Conservation (phyloP, 192 early-diverging fungal genomes). For the Spizellomyces punctatus region DNA sequence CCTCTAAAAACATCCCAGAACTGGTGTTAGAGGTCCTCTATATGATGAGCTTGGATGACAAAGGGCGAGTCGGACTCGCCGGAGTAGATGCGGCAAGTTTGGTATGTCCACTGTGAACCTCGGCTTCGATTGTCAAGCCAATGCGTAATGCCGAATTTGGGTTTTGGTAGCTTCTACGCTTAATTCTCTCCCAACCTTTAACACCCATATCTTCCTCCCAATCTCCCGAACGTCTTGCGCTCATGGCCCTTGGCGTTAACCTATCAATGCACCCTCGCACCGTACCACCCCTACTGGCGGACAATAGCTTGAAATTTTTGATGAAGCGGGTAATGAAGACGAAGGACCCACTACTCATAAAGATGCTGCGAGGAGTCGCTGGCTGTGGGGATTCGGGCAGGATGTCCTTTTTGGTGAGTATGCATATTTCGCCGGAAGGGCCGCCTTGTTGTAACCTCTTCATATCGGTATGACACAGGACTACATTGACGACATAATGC, state of each 20-base stretch:
- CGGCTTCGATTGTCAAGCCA: not conserved
- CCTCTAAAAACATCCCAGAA: not conserved
- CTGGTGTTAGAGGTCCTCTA: slow-evolving; percentile 20
- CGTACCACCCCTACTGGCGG: slow-evolving; percentile 40
- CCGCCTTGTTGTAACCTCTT: not conserved
- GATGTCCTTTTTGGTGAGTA: slow-evolving; percentile 42
- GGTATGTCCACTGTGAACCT: slow-evolving; percentile 14
- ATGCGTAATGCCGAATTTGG: not conserved
- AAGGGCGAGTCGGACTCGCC: slow-evolving; percentile 34
- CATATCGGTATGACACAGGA: slow-evolving; percentile 36
- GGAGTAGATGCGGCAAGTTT: slow-evolving; percentile 36
- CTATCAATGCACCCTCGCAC: slow-evolving; percentile 41
- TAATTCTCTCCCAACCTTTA: not conserved
- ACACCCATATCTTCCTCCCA: not conserved
- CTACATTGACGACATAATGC: slow-evolving; percentile 59
- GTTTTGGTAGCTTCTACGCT: not conserved
- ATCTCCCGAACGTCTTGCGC: slow-evolving; percentile 14
- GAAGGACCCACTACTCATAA: slow-evolving; percentile 53
- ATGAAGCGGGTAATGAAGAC: slow-evolving; percentile 58
- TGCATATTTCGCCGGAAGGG: slow-evolving; percentile 16
- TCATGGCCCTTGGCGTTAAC: slow-evolving; percentile 61
- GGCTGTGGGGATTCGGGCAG: slow-evolving; percentile 36
- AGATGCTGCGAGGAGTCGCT: slow-evolving; percentile 56
- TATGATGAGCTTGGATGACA: slow-evolving; percentile 51
- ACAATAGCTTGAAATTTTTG: slow-evolving; percentile 56